Evolutionary conservation across 441 rosid genomes (phyloP).

Genomic region (Pelargonium citronellum): DNA sequence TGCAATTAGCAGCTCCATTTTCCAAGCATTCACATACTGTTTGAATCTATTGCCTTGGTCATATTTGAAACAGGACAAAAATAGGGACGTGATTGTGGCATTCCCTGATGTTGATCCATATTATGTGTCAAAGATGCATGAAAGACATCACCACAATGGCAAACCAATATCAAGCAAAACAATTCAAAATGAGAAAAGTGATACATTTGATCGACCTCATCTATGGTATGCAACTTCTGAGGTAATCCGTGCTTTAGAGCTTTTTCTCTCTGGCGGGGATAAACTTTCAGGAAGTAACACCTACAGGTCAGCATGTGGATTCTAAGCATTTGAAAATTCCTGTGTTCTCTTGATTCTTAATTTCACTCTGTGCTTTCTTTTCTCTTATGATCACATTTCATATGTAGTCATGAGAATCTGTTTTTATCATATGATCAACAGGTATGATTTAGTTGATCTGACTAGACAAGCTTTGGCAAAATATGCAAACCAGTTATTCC

Average conservation of each 20-base stretch:
- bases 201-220: conserved; percentile 66
- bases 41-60: not conserved
- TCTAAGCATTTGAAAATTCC: not conserved
- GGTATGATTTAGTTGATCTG: conserved; percentile 90
- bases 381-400: not conserved
- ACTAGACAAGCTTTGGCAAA: conserved; percentile 88
- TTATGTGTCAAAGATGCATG: conserved; percentile 1
- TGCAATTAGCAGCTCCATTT: not conserved
- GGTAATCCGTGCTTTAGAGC: conserved; percentile 50
- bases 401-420: not conserved
- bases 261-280: conserved; percentile 66
- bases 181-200: conserved; percentile 41
- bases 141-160: conserved; percentile 24
- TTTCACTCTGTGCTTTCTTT: not conserved
- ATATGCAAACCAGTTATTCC: conserved; percentile 70
- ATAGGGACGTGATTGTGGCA: conserved; percentile 69
- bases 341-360: not conserved
- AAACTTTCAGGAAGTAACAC: conserved; percentile 58
- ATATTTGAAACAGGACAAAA: conserved; percentile 54
- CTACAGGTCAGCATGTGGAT: conserved; percentile 49
- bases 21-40: not conserved
- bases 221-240: conserved; percentile 71
- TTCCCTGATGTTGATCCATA: conserved; percentile 69
- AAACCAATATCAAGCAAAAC: conserved; percentile 39
- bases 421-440: conserved; percentile 24